Evolutionary conservation across 1,284 basidiomycete genomes (phyloP), one percentile per base, ranked within the genome.

Genomic region (Apiotrichum porosum): DNA sequence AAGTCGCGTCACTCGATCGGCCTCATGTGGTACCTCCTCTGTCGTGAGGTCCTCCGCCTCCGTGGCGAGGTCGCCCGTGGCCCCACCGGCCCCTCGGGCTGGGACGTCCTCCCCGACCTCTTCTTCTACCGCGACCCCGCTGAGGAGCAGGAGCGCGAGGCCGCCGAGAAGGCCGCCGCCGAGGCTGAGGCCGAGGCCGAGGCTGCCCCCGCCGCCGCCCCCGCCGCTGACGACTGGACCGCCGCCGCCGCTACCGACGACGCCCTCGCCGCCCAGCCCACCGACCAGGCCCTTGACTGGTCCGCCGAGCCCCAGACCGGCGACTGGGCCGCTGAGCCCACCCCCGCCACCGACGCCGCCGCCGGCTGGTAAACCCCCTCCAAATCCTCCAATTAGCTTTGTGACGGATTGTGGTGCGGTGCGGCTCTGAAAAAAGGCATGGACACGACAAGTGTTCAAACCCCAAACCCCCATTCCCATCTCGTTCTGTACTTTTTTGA

Each of bases 71-170:
- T 97, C 73, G 85, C 91, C 58, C 84, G 93, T 66, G 85, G 88
- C 42, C 76, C 82, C 60, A 88, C 93, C 60, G 85, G 87, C 44
- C 76, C 82, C 59, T 87, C 92, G 55, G 89, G 88, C 67, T 97
- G 94, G 91, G 86, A 85, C 73, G 86, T 95, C 73, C 97, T 98
- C 86, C 90, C 94, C 65, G 94, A 97, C 79, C 92, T 97, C 89
- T 97, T 97, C 90, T 97, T 97, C 86, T 98, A 97, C 85, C 90
- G 94, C 69, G 94, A 97, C 79, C 92, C 94, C 56, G 26, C 26
- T 28, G 93, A 97, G 75, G 94, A 97, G 79, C 86, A 95, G 63
- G 93, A 97, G 83, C 89, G 87, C 76, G 92, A 97, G 78, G 86
- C 88, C 68, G 84, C 88, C 72, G 90, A 92, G 73, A 88, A 91